Evolutionary conservation across 441 rosid species (phyloP), one percentile per base, ranked within the genome.

Genomic region (Arabidopsis hybrid): DNA sequence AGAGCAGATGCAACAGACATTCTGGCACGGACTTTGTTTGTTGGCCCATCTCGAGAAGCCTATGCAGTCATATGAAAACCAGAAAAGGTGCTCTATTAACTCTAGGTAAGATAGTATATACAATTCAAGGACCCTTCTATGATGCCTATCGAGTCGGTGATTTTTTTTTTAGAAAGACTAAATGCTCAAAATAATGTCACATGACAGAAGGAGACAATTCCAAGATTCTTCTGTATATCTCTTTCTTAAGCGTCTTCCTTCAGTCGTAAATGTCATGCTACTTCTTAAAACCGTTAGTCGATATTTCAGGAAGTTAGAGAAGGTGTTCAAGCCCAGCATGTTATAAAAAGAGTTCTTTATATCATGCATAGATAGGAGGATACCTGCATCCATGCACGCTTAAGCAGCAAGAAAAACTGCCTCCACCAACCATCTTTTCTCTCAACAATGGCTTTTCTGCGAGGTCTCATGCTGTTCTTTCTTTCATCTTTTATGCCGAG

Each of bases 331-430:
- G 31, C 43, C 11, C 13, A 5, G 12, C n/a, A 74, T 42, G 47
- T 74, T 17, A 51, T 17, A n/a, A 13, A 74, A 7, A 75, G 38
- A 17, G 6, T 51, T 52, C 61, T 61, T 58, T 26, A 77, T 16
- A 66, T 60, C 16, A 53, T 66, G 60, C 55, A 10, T 60, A 16
- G 11, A 43, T 66, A 17, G 36, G 21, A 69, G 64, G 82, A 34
- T 79, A 95, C 97, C 86, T 95, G 99, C 97, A 89, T 84, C 97
- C 97, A 95, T 70, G 97, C 99, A 65, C 97, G 97, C 79, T 75
- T 92, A 63, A 92, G 89, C 17, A 95, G 90, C 87, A 95, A 85
- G 82, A 81, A 74, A 78, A 92, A 95, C 82, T 91, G 95, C 80
- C 88, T 89, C 97, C 97, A 89, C 95, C 93, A 90, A 60, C 80